Percentiles rank a stretch among this genome's conserved stretches.
Evolutionary conservation across 176 grass and related monocot genomes (phyloP).

Genomic region (Melocanna baccifera): DNA sequence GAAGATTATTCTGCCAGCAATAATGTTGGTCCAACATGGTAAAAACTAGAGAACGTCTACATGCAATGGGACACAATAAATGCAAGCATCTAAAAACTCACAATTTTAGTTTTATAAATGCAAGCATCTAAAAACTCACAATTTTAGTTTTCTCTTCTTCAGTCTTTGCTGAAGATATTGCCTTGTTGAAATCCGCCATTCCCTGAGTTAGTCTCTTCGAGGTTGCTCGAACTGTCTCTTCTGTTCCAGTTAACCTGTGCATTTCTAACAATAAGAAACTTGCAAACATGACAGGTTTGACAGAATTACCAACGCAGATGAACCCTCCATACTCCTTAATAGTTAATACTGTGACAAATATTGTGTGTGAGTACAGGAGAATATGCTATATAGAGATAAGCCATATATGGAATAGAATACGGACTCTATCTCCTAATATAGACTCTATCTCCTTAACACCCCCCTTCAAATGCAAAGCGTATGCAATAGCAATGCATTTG

Average conservation of each 20-base stretch:
- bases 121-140: constrained; percentile 54
- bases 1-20: not conserved
- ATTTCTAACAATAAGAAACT: constrained; percentile 37
- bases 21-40: constrained; percentile 5
- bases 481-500: no score
- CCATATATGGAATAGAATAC: no score
- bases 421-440: no score
- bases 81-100: constrained; percentile 46
- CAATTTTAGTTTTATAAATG: constrained; percentile 60
- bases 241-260: constrained; percentile 72
- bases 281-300: not conserved
- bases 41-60: not conserved
- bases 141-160: constrained; percentile 78
- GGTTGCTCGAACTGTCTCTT: constrained; percentile 70
- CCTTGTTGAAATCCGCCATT: constrained; percentile 81
- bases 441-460: no score
- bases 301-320: not conserved
- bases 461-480: no score
- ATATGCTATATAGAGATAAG: no score
- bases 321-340: not conserved
- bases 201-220: constrained; percentile 86
- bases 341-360: no score
- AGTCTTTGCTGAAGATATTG: constrained; percentile 76
- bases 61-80: constrained; percentile 12
- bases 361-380: no score